Evolutionary conservation across 2,329 filamentous ascomycete genomes (phyloP).

Genomic region (Xylaria hypoxylon): DNA sequence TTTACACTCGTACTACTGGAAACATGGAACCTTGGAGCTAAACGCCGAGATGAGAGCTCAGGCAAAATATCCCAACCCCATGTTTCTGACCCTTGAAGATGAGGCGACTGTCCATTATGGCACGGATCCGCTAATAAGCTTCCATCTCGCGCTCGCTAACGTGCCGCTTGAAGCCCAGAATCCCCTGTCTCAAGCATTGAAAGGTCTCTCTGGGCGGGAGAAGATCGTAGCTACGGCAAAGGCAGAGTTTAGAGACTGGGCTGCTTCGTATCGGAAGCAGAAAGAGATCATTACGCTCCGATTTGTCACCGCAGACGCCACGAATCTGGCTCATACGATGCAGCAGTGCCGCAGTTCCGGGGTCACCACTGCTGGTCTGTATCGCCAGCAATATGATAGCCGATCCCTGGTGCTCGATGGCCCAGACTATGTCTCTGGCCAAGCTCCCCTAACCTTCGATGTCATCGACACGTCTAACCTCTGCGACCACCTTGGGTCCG

Average conservation of each 20-base stretch:
- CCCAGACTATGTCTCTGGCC: no score
- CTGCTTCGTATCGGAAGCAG: background rate
- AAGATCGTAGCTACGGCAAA: background rate
- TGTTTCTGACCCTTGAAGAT: constrained; percentile 53
- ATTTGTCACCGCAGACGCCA: background rate
- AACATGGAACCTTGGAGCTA: constrained; percentile 47
- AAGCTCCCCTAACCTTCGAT: constrained; percentile 61
- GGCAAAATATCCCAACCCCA: constrained; percentile 56
- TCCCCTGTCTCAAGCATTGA: background rate
- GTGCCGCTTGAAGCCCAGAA: constrained; percentile 48
- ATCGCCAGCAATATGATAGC: background rate
- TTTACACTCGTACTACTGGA: constrained; percentile 52
- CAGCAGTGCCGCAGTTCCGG: background rate
- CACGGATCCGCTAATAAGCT: constrained; percentile 65
- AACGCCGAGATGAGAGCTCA: constrained; percentile 31
- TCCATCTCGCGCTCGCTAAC: constrained; percentile 64
- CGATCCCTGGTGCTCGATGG: constrained; percentile 31
- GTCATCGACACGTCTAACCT: constrained; percentile 67
- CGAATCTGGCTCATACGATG: background rate
- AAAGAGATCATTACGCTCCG: background rate
- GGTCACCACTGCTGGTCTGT: background rate
- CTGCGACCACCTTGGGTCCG: constrained; percentile 56
- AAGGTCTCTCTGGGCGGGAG: background rate
- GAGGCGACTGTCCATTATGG: constrained; percentile 59
- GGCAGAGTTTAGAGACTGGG: background rate